Percentiles rank a stretch among this genome's conserved stretches.
Conservation (phyloP, 371 early-diverging fungal genomes). For the Ecytonucleospora hepatopenaei region DNA sequence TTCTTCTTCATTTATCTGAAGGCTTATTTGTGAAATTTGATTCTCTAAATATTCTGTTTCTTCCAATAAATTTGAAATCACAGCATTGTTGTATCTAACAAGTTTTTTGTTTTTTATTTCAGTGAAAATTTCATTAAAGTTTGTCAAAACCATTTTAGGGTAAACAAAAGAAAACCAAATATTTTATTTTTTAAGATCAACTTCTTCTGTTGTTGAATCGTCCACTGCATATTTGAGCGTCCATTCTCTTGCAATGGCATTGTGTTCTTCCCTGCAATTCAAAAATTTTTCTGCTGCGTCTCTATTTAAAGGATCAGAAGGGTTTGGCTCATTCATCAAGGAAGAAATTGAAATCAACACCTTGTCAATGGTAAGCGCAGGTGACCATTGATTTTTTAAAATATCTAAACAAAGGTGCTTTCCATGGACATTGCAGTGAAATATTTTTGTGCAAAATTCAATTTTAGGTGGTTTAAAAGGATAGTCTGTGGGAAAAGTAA, state of each 20-base stretch:
- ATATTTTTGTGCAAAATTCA: constrained; percentile 67
- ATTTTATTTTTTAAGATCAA: constrained; percentile 9
- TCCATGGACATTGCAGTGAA: constrained; percentile 93
- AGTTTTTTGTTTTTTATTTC: constrained; percentile 19
- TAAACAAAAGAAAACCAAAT: not conserved
- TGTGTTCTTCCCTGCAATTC: constrained; percentile 62
- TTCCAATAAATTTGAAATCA: not conserved
- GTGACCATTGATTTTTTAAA: constrained; percentile 95
- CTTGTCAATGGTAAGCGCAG: constrained; percentile 84
- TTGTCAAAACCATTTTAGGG: constrained; percentile 13
- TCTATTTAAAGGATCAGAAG: constrained; percentile 93
- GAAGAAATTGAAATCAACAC: constrained; percentile 84
- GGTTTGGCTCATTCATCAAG: constrained; percentile 86
- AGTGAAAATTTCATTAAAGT: constrained; percentile 10
- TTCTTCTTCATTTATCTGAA: not conserved
- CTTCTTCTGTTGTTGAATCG: not conserved
- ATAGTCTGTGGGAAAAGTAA: constrained; percentile 75
- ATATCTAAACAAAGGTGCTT: constrained; percentile 94
- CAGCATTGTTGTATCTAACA: constrained; percentile 12
- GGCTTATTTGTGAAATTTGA: constrained; percentile 22
- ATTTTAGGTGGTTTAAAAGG: constrained; percentile 97
- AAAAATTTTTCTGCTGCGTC: constrained; percentile 69
- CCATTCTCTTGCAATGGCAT: constrained; percentile 67
- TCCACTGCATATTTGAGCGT: constrained; percentile 63
- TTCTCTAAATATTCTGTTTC: constrained; percentile 19